Evolutionary conservation across 202 grass and related monocot species (phyloP), one percentile per base, ranked within the genome.

Genomic region (Miscanthus sacchariflorus): DNA sequence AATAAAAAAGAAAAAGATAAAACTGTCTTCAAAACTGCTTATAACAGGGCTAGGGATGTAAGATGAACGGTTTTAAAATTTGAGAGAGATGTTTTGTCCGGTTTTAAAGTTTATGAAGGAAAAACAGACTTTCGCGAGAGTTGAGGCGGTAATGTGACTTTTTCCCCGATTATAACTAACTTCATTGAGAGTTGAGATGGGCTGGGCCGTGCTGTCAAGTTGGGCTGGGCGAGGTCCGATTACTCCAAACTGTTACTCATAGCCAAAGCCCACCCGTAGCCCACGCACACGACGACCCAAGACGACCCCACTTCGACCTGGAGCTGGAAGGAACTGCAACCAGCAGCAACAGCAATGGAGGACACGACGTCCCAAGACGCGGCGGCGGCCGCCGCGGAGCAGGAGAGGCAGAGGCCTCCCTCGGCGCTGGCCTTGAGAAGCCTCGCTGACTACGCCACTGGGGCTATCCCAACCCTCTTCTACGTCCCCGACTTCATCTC

Each of bases 401-500:
- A 45, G 73, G 79, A 52, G 70, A 54, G 58, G 33, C 77, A 48
- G 68, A 49, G 54, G 30, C 61, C 72, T 2, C 72, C 77, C 3
- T 19, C 71, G 36, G 71, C 72, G 70, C 9, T 50, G 50, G 3
- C 43, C 65, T 36, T 39, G 66, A 78, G 67, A 67, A 75, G 74
- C 21, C 78, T 94, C 40, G 71, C 63, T 0, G 87, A 88, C 21
- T 90, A 89, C 80, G 33, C 87, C 7, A 40, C 95, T 3, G 90
- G 90, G 12, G 78, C 80, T 66, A 80, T 96, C 13, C 92, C 92
- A 7, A 94, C 89, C 12, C 1, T 96, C 46, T 43, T 90, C 79
- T 98, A 96, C 77, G 77, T 98, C 24, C 96, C 96, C 25, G 80
- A 80, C 68, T 96, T 98, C 92, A 84, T 96, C 85, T 83, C 93